phyloP scores from a whole-genome alignment of 768 basidiomycete genomes.

The Mycena venus region DNA sequence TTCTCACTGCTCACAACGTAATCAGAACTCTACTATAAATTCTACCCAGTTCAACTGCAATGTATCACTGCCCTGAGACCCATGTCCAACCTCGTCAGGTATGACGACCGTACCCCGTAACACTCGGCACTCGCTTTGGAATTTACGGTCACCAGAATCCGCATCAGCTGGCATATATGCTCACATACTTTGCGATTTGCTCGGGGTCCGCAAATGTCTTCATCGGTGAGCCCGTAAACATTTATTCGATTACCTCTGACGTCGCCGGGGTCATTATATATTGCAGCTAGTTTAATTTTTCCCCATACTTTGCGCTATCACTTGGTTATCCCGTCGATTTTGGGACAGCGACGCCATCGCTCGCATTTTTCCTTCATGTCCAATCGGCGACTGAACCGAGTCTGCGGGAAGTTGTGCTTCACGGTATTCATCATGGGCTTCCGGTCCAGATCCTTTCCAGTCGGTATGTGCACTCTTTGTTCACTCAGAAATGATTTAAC shows the following conservation, averaged over 20 bases:
- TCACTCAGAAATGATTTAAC: background rate
- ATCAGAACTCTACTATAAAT: no score
- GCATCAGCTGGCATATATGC: background rate
- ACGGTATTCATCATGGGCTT: background rate
- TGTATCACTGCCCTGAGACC: no score
- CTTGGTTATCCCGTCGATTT: background rate
- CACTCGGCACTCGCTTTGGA: background rate
- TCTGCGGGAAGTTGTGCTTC: background rate
- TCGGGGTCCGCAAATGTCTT: background rate
- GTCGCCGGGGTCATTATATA: background rate
- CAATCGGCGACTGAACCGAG: background rate
- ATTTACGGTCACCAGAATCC: background rate
- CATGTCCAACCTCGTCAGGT: background rate
- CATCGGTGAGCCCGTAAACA: background rate
- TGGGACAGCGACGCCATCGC: background rate
- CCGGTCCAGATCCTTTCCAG: background rate
- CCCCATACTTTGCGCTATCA: background rate
- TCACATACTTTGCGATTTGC: background rate
- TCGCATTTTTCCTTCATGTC: constrained; percentile 14
- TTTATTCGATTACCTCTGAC: background rate
- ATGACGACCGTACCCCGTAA: background rate
- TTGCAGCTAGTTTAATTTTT: background rate
- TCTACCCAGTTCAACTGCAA: no score
- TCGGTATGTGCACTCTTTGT: background rate
- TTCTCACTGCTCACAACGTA: no score